Conservation (phyloP, 306 rosid species). For the Abrus precatorius region DNA sequence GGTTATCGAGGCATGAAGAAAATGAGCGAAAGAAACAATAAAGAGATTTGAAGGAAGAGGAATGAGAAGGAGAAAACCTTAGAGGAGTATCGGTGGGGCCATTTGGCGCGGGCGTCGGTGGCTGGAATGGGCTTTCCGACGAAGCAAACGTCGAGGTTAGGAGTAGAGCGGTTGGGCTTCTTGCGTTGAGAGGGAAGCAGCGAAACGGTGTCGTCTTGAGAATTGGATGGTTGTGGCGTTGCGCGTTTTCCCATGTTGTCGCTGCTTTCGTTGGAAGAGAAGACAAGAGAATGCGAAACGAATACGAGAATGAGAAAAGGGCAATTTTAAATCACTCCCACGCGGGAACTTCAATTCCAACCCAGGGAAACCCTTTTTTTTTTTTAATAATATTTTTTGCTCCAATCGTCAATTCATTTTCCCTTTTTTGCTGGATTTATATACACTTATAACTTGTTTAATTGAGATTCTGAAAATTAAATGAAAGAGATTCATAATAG, state of each 20-base stretch:
- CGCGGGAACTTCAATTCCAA: too few species aligned
- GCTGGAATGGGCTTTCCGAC: constrained; percentile 48
- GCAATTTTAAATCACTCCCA: too few species aligned
- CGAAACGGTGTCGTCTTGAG: constrained; percentile 11
- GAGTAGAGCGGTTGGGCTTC: background rate
- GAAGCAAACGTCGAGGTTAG: constrained; percentile 10
- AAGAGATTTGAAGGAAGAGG: background rate
- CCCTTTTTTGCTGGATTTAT: too few species aligned
- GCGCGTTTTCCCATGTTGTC: constrained; percentile 34
- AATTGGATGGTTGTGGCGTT: too few species aligned
- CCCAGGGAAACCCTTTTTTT: too few species aligned
- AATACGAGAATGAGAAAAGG: too few species aligned
- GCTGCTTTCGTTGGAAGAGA: background rate
- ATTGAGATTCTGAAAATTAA: too few species aligned
- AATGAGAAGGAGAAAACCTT: background rate
- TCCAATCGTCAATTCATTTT: too few species aligned
- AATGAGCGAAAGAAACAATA: background rate
- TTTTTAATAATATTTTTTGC: too few species aligned
- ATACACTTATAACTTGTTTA: too few species aligned
- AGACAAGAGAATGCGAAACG: too few species aligned
- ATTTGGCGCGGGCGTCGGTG: constrained; percentile 35
- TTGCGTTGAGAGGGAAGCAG: constrained; percentile 39
- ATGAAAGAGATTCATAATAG: too few species aligned
- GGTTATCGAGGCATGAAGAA: background rate
- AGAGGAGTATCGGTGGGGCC: constrained; percentile 51